phyloP scores from a whole-genome alignment of 139 green algal species.

The Tetradesmus obliquus region DNA sequence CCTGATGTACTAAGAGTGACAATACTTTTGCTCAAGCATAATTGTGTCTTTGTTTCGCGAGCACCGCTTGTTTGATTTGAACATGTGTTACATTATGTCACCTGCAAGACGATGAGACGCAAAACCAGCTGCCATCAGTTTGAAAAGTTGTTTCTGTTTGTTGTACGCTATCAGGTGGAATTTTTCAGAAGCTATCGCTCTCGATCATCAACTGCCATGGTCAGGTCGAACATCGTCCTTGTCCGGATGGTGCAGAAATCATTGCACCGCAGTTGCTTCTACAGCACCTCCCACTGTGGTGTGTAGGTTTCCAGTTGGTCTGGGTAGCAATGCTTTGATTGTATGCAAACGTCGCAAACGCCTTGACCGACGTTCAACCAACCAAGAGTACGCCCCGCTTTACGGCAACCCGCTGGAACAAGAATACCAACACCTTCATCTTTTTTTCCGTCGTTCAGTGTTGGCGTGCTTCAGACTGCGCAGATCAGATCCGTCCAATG shows the following conservation, averaged over 20 bases:
- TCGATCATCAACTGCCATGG: background rate
- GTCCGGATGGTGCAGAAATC: background rate
- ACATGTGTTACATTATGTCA: too few relatives aligned
- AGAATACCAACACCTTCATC: background rate
- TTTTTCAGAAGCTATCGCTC: too few relatives aligned
- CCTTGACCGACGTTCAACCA: background rate
- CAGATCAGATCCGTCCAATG: slow-evolving; percentile 1
- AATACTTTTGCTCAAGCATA: too few relatives aligned
- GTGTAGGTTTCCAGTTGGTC: background rate
- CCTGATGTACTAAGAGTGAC: too few relatives aligned
- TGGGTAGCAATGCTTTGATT: background rate
- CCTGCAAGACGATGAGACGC: too few relatives aligned
- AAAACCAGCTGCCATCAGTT: too few relatives aligned
- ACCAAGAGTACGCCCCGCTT: background rate
- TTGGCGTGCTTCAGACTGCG: too few relatives aligned
- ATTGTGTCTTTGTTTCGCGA: too few relatives aligned
- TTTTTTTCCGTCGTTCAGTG: background rate
- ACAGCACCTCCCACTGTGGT: background rate
- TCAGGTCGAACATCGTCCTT: background rate
- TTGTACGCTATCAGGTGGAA: too few relatives aligned
- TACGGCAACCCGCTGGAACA: background rate
- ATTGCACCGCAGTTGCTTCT: background rate
- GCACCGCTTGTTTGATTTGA: too few relatives aligned
- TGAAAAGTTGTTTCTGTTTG: too few relatives aligned
- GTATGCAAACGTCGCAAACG: background rate